Evolutionary conservation across 176 grass and related monocot genomes (phyloP).

Genomic region (Calamus simplicifolius): DNA sequence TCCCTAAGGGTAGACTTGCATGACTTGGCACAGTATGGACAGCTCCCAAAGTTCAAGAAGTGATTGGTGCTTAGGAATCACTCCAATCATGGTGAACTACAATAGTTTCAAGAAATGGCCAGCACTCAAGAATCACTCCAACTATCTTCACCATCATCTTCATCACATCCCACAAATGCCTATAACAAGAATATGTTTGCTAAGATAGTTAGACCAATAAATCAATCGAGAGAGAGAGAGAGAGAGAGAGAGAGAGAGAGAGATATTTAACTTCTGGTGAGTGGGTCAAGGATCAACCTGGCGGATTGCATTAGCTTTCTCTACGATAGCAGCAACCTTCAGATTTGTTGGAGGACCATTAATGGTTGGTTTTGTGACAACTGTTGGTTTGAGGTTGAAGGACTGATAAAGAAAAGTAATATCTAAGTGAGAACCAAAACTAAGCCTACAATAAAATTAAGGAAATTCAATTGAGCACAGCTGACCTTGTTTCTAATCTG

Average conservation of each 20-base stretch:
- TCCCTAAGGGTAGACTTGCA: background rate
- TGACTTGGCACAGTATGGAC: conserved; percentile 14
- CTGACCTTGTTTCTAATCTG: conserved; percentile 94
- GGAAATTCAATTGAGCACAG: background rate
- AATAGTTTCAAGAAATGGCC: too few species aligned
- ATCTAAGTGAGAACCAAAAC: background rate
- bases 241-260: conserved; percentile 1
- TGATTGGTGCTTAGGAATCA: conserved; percentile 29
- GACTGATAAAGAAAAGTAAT: conserved; percentile 37
- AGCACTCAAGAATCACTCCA: conserved; percentile 66
- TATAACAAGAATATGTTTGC: conserved; percentile 19
- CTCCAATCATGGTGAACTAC: conserved; percentile 52
- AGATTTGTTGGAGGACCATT: conserved; percentile 56
- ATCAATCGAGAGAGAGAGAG: background rate
- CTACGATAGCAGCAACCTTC: conserved; percentile 91
- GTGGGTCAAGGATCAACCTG: conserved; percentile 42
- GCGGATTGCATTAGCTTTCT: conserved; percentile 91
- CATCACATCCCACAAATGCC: conserved; percentile 85
- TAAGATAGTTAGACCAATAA: background rate
- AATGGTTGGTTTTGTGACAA: conserved; percentile 29
- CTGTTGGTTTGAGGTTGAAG: conserved; percentile 70
- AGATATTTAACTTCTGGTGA: background rate
- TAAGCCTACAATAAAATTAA: background rate
- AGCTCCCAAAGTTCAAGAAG: conserved; percentile 6
- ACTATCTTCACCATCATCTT: conserved; percentile 74